Conservation (phyloP, 2,329 filamentous ascomycete genomes). For the Mycosphaerelloides madeirae region DNA sequence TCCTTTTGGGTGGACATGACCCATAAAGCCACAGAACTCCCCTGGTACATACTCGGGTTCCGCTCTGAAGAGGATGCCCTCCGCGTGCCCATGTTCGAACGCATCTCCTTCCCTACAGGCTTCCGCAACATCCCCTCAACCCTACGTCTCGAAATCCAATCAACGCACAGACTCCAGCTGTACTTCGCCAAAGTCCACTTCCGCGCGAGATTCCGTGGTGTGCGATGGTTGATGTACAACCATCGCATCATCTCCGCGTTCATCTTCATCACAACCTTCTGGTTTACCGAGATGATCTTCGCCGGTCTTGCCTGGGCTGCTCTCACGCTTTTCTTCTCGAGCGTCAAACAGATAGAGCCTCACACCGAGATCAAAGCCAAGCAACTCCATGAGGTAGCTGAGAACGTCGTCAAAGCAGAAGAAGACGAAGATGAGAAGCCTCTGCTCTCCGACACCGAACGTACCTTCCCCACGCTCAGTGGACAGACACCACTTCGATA, state of each 20-base stretch:
- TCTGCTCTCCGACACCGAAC: constrained; percentile 43
- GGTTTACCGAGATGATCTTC: constrained; percentile 67
- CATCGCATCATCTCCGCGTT: constrained; percentile 67
- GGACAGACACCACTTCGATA: constrained; percentile 40
- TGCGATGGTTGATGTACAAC: constrained; percentile 82
- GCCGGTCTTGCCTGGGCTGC: constrained; percentile 61
- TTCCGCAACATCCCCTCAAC: constrained; percentile 50
- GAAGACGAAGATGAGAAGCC: constrained; percentile 18
- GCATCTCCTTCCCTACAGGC: constrained; percentile 59
- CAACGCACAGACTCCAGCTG: constrained; percentile 64
- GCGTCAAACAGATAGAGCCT: constrained; percentile 3
- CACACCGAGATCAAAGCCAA: constrained; percentile 15
- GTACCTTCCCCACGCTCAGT: constrained; percentile 46
- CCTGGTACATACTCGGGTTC: constrained; percentile 65
- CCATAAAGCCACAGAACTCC: constrained; percentile 58
- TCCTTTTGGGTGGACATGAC: constrained; percentile 63
- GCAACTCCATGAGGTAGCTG: constrained; percentile 10
- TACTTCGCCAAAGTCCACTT: constrained; percentile 67
- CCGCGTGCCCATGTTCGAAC: constrained; percentile 67
- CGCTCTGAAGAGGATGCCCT: constrained; percentile 61
- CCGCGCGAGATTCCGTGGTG: constrained; percentile 67
- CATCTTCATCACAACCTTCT: constrained; percentile 67
- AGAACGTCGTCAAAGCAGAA: constrained; percentile 22
- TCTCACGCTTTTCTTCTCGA: constrained; percentile 42
- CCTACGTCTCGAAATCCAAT: constrained; percentile 64